Base-by-base conservation (phyloP, 208 protist species). In the Leptomonas pyrrhocoris region DNA sequence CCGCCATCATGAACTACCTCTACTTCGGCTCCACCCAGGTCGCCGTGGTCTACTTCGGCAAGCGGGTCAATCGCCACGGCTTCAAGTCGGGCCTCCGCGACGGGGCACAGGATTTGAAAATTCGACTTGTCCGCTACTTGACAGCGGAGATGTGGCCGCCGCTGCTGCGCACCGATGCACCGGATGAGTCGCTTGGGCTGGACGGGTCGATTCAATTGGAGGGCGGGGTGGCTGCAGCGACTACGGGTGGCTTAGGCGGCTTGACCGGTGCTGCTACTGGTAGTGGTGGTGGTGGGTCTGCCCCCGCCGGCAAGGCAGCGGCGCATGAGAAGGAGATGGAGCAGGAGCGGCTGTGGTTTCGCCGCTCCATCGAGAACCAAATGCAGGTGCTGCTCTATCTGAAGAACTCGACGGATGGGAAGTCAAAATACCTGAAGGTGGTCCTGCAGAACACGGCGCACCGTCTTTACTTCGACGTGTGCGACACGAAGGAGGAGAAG, bases 331-430 rank as follows among this genome's bases (percentile, higher is more conserved):
- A 66, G 51, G 76, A 88, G 73, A 27, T 73, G 36, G 77, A 42
- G 43, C 72, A 79, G 68, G 76, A 85, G 60, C 71, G 68, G 19
- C 67, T 56, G 42, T 88, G 83, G 83, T 80, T 88, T 58, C 69
- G 64, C 19, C 77, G 77, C 56, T 85, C 79, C 9, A 50, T 90
- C 7, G 85, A 90, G 61, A 90, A 79, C 55, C 66, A 76, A 27
- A 91, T 91, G 85, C 79, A 91, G 65, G 81, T 88, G 42, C 77
- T 91, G 49, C 68, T 91, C 16, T 91, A 91, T 54, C 67, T 88
- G 13, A 88, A 88, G 61, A 78, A 70, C 30, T 79, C 73, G 12
- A 73, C 63, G 12, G 51, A 81, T 36, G 70, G 73, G 36, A 88
- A 74, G 50, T 65, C 80, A 25, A 80, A 82, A 61, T 91, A 91